phyloP scores from a whole-genome alignment of 257 asterid species.

The Rauvolfia tetraphylla region DNA sequence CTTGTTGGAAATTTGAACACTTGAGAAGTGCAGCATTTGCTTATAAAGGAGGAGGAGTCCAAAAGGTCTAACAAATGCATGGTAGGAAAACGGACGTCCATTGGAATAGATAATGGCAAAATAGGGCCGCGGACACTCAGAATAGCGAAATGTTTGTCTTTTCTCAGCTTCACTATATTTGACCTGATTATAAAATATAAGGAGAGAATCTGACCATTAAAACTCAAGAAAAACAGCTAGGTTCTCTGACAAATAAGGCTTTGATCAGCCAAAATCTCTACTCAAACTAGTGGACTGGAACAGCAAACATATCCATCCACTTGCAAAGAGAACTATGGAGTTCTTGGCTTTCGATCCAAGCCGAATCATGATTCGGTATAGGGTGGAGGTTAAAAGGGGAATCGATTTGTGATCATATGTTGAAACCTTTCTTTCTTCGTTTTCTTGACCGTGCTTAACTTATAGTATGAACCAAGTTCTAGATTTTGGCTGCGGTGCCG shows the following conservation, averaged over 20 bases:
- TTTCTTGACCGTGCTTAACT: neutral
- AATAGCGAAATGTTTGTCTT: neutral
- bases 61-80: neutral
- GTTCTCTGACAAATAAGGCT: neutral
- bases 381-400: too few relatives aligned
- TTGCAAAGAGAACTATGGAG: neutral
- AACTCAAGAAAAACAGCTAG: neutral
- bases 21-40: neutral
- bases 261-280: neutral
- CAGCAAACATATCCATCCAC: neutral
- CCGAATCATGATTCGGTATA: neutral
- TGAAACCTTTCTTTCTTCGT: too few relatives aligned
- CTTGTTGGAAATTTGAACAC: neutral
- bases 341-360: too few relatives aligned
- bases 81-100: neutral
- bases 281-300: neutral
- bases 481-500: neutral
- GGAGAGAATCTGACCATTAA: neutral
- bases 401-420: too few relatives aligned
- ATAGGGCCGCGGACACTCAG: slow-evolving; percentile 20
- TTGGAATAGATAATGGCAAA: neutral
- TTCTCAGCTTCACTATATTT: neutral
- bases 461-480: neutral
- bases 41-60: slow-evolving; percentile 13
- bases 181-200: neutral